These are phyloP conservation scores for Paradendryphiella salina DNA, from an alignment of 2,329 filamentous ascomycete genomes.

Conservation along the genomic window DNA sequence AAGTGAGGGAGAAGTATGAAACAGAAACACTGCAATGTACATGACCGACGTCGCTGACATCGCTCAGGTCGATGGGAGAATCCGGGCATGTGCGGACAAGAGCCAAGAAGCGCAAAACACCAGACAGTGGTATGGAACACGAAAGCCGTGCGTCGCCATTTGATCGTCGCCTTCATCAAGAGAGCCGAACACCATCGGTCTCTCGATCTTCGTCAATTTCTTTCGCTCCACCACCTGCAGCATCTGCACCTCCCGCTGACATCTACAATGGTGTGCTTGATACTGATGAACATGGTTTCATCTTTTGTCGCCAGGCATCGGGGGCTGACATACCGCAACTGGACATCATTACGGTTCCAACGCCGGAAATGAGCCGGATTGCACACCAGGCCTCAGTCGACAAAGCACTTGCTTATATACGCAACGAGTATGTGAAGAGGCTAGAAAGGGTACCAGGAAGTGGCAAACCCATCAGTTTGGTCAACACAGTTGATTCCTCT, in stretches of 20 bases:
- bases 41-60: slow-evolving; percentile 3
- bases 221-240: slow-evolving; percentile 12
- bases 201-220: slow-evolving; percentile 32
- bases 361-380: slow-evolving; percentile 40
- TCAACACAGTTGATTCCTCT: slow-evolving; percentile 64
- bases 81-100: neutral
- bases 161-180: slow-evolving; percentile 15
- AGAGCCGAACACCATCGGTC: slow-evolving; percentile 21
- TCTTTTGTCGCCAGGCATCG: slow-evolving; percentile 38
- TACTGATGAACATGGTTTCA: slow-evolving; percentile 42
- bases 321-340: slow-evolving; percentile 29
- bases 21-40: neutral
- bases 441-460: slow-evolving; percentile 34
- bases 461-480: slow-evolving; percentile 57
- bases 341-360: slow-evolving; percentile 42
- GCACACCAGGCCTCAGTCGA: slow-evolving; percentile 34
- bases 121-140: slow-evolving; percentile 16
- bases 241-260: slow-evolving; percentile 13
- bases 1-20: slow-evolving; percentile 32
- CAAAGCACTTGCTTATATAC: slow-evolving; percentile 44
- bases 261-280: slow-evolving; percentile 51
- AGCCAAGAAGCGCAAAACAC: slow-evolving; percentile 35
- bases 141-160: slow-evolving; percentile 32
- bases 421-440: slow-evolving; percentile 44
- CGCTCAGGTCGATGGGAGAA: slow-evolving; percentile 14